Evolutionary conservation across 495 filamentous ascomycete genomes (phyloP).

Genomic region (Podospora pseudocomata): DNA sequence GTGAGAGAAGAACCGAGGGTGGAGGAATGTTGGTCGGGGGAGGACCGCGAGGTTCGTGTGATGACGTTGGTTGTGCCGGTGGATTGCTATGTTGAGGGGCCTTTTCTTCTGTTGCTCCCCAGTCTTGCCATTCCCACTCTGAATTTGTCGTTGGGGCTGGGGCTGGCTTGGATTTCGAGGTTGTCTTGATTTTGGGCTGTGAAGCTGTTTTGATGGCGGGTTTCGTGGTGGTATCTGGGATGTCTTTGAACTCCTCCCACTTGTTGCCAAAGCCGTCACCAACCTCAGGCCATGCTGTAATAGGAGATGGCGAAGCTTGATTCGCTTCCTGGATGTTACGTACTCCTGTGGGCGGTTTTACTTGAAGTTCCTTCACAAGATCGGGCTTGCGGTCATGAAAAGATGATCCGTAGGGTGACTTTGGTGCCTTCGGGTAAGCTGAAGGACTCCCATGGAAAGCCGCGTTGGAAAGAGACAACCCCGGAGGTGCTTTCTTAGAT

Average conservation of each 20-base stretch:
- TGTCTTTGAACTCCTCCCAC: slow-evolving; percentile 58
- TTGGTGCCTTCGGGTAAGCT: slow-evolving; percentile 43
- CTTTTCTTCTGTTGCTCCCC: slow-evolving; percentile 23
- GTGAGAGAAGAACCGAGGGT: slow-evolving; percentile 72
- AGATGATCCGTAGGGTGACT: slow-evolving; percentile 47
- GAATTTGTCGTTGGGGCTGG: slow-evolving; percentile 9
- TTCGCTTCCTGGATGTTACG: slow-evolving; percentile 31
- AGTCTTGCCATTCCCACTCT: slow-evolving; percentile 44
- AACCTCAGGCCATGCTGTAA: slow-evolving; percentile 46
- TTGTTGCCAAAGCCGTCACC: slow-evolving; percentile 46
- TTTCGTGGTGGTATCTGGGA: slow-evolving; percentile 26
- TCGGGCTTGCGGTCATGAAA: slow-evolving; percentile 50
- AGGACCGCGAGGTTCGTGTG: slow-evolving; percentile 23
- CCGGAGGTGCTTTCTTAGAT: slow-evolving; percentile 31
- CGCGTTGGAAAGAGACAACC: slow-evolving; percentile 26
- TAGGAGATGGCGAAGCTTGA: slow-evolving; percentile 35
- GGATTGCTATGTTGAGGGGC: slow-evolving; percentile 11
- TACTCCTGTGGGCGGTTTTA: slow-evolving; percentile 39
- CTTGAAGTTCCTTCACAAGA: slow-evolving; percentile 35
- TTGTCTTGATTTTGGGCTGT: slow-evolving; percentile 13
- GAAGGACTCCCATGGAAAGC: slow-evolving; percentile 13
- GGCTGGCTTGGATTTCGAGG: slow-evolving; percentile 12
- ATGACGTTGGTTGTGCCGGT: slow-evolving; percentile 5
- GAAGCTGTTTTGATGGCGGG: slow-evolving; percentile 21
- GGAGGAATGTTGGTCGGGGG: slow-evolving; percentile 88